A percentile compares a stretch with the other conserved stretches of the same genome.
phyloP scores from a whole-genome alignment of 2,329 filamentous ascomycete genomes.

The Emergomyces orientalis region DNA sequence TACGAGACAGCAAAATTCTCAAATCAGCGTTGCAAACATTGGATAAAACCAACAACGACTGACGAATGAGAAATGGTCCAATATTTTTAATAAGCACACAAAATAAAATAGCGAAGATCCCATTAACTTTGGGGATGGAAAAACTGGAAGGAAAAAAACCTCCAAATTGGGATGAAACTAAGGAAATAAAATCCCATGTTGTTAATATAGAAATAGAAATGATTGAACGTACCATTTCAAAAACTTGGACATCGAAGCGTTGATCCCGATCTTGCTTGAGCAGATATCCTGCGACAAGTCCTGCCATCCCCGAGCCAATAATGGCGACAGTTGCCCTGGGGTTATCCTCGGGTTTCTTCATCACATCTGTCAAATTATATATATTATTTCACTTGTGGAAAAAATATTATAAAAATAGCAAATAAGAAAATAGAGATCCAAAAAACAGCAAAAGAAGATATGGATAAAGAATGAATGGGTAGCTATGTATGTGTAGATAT shows the following conservation, averaged over 20 bases:
- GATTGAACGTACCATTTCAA: constrained; percentile 36
- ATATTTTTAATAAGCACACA: background rate
- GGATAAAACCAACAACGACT: background rate
- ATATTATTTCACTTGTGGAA: background rate
- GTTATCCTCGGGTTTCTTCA: constrained; percentile 5
- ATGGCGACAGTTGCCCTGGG: constrained; percentile 32
- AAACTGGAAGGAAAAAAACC: background rate
- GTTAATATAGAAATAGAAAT: background rate
- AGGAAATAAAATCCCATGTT: background rate
- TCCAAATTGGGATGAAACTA: background rate
- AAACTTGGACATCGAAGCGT: constrained; percentile 37
- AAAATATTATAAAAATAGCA: background rate
- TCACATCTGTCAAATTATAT: background rate
- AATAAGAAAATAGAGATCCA: background rate
- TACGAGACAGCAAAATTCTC: too few species aligned
- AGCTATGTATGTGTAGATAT: background rate
- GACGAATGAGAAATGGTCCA: background rate
- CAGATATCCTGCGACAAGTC: constrained; percentile 40
- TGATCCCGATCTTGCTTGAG: constrained; percentile 32
- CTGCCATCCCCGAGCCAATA: constrained; percentile 43
- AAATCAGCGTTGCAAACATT: too few species aligned
- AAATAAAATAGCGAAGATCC: background rate
- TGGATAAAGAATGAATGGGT: background rate
- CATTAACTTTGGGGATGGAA: background rate
- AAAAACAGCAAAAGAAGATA: background rate